These are phyloP conservation scores for Pythium insidiosum DNA, from an alignment of 352 stramenopile species.

Conservation along the genomic window DNA sequence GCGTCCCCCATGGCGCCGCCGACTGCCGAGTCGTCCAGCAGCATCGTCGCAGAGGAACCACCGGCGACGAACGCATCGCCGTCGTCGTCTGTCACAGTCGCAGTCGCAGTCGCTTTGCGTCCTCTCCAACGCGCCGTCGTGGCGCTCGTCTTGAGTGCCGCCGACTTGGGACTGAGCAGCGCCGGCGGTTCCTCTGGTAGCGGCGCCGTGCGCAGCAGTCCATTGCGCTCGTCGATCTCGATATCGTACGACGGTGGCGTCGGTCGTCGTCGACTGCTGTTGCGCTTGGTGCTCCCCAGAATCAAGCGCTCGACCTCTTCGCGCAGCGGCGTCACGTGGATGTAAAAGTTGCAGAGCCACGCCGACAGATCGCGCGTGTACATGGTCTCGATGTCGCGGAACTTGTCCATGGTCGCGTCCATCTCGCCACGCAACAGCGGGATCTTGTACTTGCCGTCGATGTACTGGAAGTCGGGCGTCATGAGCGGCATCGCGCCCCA, in stretches of 20 bases:
- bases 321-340: conserved; percentile 50
- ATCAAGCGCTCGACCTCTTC: conserved; percentile 19
- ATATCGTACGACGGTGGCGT: too few species aligned
- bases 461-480: conserved; percentile 44
- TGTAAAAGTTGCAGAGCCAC: conserved; percentile 89
- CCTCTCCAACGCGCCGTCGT: too few species aligned
- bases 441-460: conserved; percentile 79
- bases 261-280: neutral
- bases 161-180: too few species aligned
- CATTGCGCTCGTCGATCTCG: conserved; percentile 42
- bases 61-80: too few species aligned
- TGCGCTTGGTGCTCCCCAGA: neutral
- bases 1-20: too few species aligned
- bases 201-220: conserved; percentile 18
- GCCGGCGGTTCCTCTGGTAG: neutral
- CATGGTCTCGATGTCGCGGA: conserved; percentile 56
- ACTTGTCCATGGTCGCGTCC: conserved; percentile 74
- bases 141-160: too few species aligned
- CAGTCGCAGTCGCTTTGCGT: too few species aligned
- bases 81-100: too few species aligned
- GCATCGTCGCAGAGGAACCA: too few species aligned
- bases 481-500: conserved; percentile 79
- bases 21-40: too few species aligned
- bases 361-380: conserved; percentile 59
- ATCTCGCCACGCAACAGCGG: conserved; percentile 80